phyloP scores from a whole-genome alignment of 2,329 filamentous ascomycete genomes.

The Botrytis cinerea region DNA sequence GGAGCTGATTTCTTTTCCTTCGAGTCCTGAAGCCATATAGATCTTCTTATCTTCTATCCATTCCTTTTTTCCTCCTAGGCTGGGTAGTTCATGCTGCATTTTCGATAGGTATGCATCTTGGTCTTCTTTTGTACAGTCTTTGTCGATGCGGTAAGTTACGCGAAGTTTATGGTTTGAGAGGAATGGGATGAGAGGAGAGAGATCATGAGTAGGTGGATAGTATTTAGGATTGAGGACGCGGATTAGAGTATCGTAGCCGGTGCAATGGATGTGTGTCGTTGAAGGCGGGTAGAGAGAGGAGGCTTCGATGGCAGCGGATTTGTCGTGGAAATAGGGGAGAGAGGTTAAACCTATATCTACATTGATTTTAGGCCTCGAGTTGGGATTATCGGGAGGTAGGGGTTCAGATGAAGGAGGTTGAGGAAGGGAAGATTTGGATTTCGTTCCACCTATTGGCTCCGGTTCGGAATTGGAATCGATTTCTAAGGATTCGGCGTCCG shows the following conservation, averaged over 20 bases:
- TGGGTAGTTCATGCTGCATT: neutral
- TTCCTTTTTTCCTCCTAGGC: neutral
- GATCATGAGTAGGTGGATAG: conserved; percentile 56
- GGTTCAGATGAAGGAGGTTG: neutral
- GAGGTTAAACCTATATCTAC: conserved; percentile 70
- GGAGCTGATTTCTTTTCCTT: neutral
- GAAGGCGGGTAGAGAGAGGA: conserved; percentile 45
- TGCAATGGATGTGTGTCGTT: conserved; percentile 64
- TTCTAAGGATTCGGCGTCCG: neutral
- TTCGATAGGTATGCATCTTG: conserved; percentile 1
- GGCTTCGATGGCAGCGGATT: conserved; percentile 59
- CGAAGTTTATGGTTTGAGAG: conserved; percentile 62
- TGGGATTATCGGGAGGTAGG: too few species aligned
- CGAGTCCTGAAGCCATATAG: neutral
- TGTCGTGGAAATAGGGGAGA: conserved; percentile 73
- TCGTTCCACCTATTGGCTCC: neutral
- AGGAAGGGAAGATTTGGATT: conserved; percentile 19
- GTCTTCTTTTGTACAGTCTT: neutral
- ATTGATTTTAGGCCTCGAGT: conserved; percentile 24
- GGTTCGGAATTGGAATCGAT: neutral
- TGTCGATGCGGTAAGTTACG: conserved; percentile 59
- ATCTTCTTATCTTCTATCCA: neutral
- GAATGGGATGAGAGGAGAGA: conserved; percentile 61
- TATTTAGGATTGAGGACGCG: conserved; percentile 74
- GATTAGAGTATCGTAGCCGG: conserved; percentile 75